Base-by-base conservation (phyloP, 768 basidiomycete species). In the Cytidiella melzeri region DNA sequence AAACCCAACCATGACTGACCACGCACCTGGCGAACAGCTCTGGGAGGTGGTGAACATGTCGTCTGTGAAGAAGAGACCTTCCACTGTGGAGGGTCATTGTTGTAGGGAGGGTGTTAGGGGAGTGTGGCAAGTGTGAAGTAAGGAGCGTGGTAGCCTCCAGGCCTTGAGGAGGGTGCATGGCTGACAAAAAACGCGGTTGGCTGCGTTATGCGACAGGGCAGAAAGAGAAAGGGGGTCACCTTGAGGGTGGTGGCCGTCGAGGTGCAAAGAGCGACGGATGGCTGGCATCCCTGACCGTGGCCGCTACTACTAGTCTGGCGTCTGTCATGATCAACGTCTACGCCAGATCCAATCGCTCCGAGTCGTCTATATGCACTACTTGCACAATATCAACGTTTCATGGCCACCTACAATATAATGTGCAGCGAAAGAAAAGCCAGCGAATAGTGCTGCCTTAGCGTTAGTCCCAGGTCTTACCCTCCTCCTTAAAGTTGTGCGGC, bases 11-110 rank as follows among this genome's bases (percentile, higher is more conserved):
- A 46, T 27, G n/a, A 6, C 25, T n/a, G 20, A n/a, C 6, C 12
- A 24, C 46, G 41, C 41, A 55, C 54, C 54, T 47, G 13, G 45
- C 37, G 25, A 55, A 51, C 9, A 55, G 36, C 9, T 41, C 42
- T 25, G 42, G 46, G 19, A 41, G 24, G 36, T 44, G 38, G 12
- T 24, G 45, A 2, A 51, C 45, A 37, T 51, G 54, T 41, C 50
- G 37, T 37, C 54, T 47, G 34, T 52, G 51, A 10, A 41, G 40
- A 23, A 42, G 28, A 37, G 39, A 30, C 21, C 38, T 47, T 41
- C 25, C 41, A 39, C 25, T 27, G 28, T 49, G 47, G 18, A 18
- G 21, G 21, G n/a, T 6, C 42, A 48, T 53, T 27, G 39, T 42
- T 10, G 24, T 43, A 43, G 25, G 24, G 37, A 25, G 36, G 10